Evolutionary conservation across 176 grass and related monocot species (phyloP), one percentile per base, ranked within the genome.

Genomic region (Areca catechu): DNA sequence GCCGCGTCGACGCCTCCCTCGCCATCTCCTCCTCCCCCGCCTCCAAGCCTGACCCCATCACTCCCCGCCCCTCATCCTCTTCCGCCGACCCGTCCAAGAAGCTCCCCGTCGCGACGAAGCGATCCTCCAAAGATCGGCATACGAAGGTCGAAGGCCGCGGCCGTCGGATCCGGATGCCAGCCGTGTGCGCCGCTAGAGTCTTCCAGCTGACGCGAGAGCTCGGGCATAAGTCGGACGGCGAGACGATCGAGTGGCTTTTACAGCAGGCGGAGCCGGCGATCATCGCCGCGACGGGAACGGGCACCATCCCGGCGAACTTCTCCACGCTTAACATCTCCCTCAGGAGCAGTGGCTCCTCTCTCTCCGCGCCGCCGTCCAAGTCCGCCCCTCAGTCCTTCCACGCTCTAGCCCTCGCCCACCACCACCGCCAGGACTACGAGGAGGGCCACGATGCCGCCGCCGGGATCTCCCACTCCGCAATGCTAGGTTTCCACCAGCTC

Each of bases 191-290:
- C 24, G 94, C 94, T 29, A 58, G 88, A 9, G 94, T 98, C 19
- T 98, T 98, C 76, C 94, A 98, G 81, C 88, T 98, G 23, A 98
- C 94, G 15, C 88, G 94, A 3, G 94, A 98, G 79, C 81, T 98
- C 49, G 94, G 88, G 7, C 94, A 98, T 73, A 98, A 93, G 78
- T 89, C 94, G 2, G 94, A 98, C 60, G 94, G 94, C 27, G 94
- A 98, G 79, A 98, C 94, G 47, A 76, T 98, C 72, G 94, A 98
- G 76, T 98, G 94, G 94, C 70, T 98, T 1, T 81, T 98, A 50
- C 88, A 93, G 77, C 94, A 93, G 74, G 94, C 94, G 1, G 94
- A 98, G 51, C 88, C 94, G 0, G 88, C 94, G 48, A 98, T 98
- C 62, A 80, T 98, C n/a, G 88, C 94, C 7, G 81, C 94, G 4